phyloP scores from a whole-genome alignment of 768 basidiomycete genomes.

The Mycena vitilis region DNA sequence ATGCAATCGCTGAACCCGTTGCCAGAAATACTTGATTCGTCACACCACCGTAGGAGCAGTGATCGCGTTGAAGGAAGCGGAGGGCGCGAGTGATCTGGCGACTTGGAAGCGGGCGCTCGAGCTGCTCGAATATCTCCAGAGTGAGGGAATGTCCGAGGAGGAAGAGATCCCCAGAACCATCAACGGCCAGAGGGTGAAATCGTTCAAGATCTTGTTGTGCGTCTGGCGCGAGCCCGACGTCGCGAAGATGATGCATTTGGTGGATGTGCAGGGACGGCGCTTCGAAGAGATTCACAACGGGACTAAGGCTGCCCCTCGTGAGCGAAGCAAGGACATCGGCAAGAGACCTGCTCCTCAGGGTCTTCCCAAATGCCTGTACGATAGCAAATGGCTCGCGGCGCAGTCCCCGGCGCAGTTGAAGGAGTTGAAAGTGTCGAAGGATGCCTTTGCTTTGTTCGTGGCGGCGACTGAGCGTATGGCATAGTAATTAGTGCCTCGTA shows the following conservation, averaged over 20 bases:
- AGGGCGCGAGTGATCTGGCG: not conserved
- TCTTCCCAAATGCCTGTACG: slow-evolving; percentile 16
- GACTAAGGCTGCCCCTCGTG: not conserved
- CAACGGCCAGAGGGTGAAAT: not conserved
- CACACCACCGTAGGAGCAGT: not conserved
- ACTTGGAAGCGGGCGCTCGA: slow-evolving; percentile 9
- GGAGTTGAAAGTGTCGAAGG: slow-evolving; percentile 10
- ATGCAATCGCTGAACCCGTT: not conserved
- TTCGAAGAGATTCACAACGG: not conserved
- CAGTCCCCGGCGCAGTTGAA: not conserved
- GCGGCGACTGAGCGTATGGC: slow-evolving; percentile 9
- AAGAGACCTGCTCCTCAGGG: slow-evolving; percentile 5
- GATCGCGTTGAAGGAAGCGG: slow-evolving; percentile 6
- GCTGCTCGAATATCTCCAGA: not conserved
- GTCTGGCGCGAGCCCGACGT: slow-evolving; percentile 19
- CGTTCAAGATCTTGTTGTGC: slow-evolving; percentile 17
- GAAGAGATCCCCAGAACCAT: slow-evolving; percentile 7
- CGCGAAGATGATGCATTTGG: slow-evolving; percentile 5
- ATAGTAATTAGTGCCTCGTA: not conserved
- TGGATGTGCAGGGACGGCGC: slow-evolving; percentile 3
- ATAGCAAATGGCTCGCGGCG: slow-evolving; percentile 9
- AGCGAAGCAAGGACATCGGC: not conserved
- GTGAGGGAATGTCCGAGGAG: slow-evolving; percentile 17
- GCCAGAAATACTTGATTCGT: slow-evolving; percentile 1
- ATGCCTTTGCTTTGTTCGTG: slow-evolving; percentile 13